Conservation (phyloP, 2,329 filamentous ascomycete genomes). For the Thielaviopsis populi region DNA sequence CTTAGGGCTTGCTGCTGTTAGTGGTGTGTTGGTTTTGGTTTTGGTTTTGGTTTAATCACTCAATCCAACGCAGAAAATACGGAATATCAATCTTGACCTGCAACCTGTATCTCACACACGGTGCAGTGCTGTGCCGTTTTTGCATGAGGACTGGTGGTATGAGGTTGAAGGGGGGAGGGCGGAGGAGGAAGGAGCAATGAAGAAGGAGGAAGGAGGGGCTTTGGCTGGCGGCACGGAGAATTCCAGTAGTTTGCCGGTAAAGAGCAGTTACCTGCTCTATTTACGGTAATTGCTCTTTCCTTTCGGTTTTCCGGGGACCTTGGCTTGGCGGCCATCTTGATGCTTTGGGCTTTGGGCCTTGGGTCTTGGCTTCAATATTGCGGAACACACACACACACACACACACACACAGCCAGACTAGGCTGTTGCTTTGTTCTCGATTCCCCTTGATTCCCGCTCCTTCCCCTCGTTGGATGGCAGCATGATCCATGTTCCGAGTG, state of each 20-base stretch:
- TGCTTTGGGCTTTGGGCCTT: not conserved
- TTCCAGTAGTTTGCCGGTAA: not conserved
- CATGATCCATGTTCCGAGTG: slow-evolving; percentile 3
- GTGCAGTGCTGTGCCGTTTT: not conserved
- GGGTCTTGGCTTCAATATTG: not conserved
- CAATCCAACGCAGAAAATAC: too few relatives aligned
- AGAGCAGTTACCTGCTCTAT: not conserved
- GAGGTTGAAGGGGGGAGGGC: not conserved
- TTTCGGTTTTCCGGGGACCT: not conserved
- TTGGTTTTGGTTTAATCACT: not conserved
- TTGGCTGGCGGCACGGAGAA: slow-evolving; percentile 1
- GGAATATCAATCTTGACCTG: not conserved
- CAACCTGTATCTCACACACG: too few relatives aligned
- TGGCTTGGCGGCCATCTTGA: not conserved
- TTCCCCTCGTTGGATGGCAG: not conserved
- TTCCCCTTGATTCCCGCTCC: not conserved
- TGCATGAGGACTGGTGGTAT: not conserved
- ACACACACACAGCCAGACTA: not conserved
- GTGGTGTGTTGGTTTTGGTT: not conserved
- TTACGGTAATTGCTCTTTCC: not conserved
- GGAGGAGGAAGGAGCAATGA: too few relatives aligned
- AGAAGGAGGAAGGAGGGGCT: not conserved
- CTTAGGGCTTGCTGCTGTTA: not conserved
- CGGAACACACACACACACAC: too few relatives aligned
- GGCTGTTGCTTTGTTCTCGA: not conserved